A percentile compares a stretch with the other conserved stretches of the same genome.
These are phyloP conservation scores for Withania somnifera DNA, from an alignment of 305 asterid genomes.

Conservation along the genomic window DNA sequence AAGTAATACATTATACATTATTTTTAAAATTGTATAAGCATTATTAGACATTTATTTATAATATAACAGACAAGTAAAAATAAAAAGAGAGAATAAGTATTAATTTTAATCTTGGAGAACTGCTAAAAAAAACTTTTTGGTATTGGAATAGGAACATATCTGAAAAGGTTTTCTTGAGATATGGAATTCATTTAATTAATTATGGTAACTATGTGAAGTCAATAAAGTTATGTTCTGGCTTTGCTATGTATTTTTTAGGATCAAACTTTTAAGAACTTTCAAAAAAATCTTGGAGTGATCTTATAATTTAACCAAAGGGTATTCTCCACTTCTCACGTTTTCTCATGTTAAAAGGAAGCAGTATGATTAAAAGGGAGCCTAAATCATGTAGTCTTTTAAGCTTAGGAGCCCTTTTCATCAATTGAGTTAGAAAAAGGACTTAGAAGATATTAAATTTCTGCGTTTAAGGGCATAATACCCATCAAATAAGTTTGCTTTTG, in stretches of 20 bases:
- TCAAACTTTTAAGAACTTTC: neutral
- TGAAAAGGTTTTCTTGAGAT: conserved; percentile 4
- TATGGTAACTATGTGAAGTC: neutral
- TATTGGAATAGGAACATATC: neutral
- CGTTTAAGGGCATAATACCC: neutral
- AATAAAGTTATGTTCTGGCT: neutral
- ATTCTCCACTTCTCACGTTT: neutral
- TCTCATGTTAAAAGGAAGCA: neutral
- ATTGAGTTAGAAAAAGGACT: neutral
- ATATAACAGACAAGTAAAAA: too few relatives aligned
- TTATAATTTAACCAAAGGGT: conserved; percentile 3
- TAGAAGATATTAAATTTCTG: neutral
- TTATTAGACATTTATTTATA: too few relatives aligned
- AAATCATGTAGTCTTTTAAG: neutral
- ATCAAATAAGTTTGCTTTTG: neutral
- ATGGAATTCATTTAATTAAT: neutral
- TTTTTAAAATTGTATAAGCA: too few relatives aligned
- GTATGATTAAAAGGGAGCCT: neutral
- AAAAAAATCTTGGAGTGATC: neutral
- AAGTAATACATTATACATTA: too few relatives aligned
- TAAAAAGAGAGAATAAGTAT: too few relatives aligned
- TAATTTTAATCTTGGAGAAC: neutral
- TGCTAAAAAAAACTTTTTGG: neutral
- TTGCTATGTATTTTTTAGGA: neutral
- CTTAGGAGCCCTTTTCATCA: neutral